These are phyloP conservation scores for Cyphellophora europaea DNA, from an alignment of 2,329 filamentous ascomycete species.

Conservation along the genomic window DNA sequence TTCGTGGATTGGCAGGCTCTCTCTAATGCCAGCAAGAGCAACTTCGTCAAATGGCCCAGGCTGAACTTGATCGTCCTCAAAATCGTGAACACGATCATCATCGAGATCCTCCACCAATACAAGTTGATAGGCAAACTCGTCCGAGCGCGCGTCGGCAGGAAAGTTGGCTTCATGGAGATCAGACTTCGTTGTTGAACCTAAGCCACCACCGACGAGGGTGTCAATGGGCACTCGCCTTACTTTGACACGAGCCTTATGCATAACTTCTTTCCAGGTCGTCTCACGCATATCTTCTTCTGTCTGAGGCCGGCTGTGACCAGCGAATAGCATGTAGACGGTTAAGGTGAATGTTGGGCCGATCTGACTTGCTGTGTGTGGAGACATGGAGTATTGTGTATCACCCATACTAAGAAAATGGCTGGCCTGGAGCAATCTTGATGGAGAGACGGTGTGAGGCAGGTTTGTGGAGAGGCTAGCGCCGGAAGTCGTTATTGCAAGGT, in stretches of 20 bases:
- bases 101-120: constrained; percentile 75
- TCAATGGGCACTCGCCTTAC: constrained; percentile 61
- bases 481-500: constrained; percentile 87
- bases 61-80: constrained; percentile 49
- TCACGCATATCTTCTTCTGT: constrained; percentile 50
- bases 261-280: constrained; percentile 88
- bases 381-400: constrained; percentile 69
- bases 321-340: constrained; percentile 91
- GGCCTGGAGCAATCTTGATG: constrained; percentile 81
- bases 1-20: constrained; percentile 60
- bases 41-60: constrained; percentile 54
- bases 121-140: constrained; percentile 71
- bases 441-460: constrained; percentile 74
- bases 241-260: constrained; percentile 83
- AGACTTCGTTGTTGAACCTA: constrained; percentile 20
- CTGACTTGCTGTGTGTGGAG: constrained; percentile 58
- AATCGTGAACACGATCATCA: constrained; percentile 58
- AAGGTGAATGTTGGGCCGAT: constrained; percentile 80
- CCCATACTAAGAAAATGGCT: constrained; percentile 83
- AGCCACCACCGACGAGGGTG: constrained; percentile 26
- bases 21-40: constrained; percentile 52
- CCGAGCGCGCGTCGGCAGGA: constrained; percentile 33
- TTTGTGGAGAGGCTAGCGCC: constrained; percentile 77
- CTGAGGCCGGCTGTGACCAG: constrained; percentile 58
- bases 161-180: constrained; percentile 18